Base-by-base conservation (phyloP, 805 yeast genomes). In the Isabelozyma rhagii region DNA sequence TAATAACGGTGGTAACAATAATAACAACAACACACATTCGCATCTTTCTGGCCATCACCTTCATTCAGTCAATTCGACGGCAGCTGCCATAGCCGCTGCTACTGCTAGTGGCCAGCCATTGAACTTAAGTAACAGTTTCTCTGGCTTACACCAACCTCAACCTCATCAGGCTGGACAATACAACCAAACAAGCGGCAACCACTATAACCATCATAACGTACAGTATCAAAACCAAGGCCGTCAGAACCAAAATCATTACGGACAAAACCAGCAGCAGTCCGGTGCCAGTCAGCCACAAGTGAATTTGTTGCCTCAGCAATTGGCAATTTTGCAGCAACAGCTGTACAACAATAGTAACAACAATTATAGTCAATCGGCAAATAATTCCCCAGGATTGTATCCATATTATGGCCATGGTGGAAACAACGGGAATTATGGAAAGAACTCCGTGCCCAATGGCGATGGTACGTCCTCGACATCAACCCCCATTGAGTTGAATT, bases 21-120 rank as follows among this genome's bases (percentile, higher is more conserved):
- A 14, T 17, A 27, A 31, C 38, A 52, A 50, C 39, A 47, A 48
- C 39, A 47, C 47, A 40, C 49, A 51, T 29, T 49, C 38, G 48
- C 52, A 47, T 44, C 43, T 28, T 41, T 10, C 61, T 11, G 36
- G 36, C 8, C 36, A 31, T 31, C 36, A 31, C n/a, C 56, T 67
- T 21, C 73, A 67, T 51, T 61, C 70, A 5, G 72, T 72, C 38
- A 72, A 71, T 51, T 64, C 75, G 21, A 70, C 78, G 0, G 78
- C 77, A 3, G 77, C 78, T 8, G 78, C 77, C 4, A 74, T 74
- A 44, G 78, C 78, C 0, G 77, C 78, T 3, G 78, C 78, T 9
- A 74, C 78, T 9, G 78, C 78, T 5, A 69, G 75, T 48, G 78
- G 78, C 6, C 78, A 74, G 53, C 75, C 78, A 3, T 66, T 73